Evolutionary conservation across 306 rosid genomes (phyloP).

Genomic region (Lathyrus oleraceus): DNA sequence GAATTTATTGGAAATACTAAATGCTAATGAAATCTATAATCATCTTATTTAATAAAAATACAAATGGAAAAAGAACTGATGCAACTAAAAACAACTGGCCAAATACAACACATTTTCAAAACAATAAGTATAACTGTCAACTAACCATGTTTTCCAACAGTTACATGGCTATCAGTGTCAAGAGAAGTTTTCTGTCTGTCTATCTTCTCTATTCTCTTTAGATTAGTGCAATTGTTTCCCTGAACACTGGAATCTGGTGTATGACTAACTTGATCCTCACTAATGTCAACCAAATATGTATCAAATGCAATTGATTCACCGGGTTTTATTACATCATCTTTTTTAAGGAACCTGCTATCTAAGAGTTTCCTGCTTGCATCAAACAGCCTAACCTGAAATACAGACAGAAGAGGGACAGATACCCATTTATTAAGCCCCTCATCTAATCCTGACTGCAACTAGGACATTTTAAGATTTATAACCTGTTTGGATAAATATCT

Average conservation of each 20-base stretch:
- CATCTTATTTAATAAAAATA: background rate
- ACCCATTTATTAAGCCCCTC: slow-evolving; percentile 20
- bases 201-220: slow-evolving; percentile 37
- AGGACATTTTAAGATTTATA: slow-evolving; percentile 9
- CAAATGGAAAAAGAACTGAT: slow-evolving; percentile 24
- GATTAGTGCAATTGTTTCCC: slow-evolving; percentile 31
- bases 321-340: slow-evolving; percentile 58
- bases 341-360: slow-evolving; percentile 67
- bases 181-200: slow-evolving; percentile 43
- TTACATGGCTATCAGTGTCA: slow-evolving; percentile 28
- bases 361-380: slow-evolving; percentile 62
- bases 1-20: slow-evolving; percentile 22
- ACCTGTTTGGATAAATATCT: background rate
- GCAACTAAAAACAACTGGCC: slow-evolving; percentile 16
- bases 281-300: slow-evolving; percentile 70
- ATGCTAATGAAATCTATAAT: slow-evolving; percentile 27
- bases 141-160: slow-evolving; percentile 50
- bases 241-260: slow-evolving; percentile 45
- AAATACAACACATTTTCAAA: slow-evolving; percentile 3
- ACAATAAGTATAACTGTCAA: slow-evolving; percentile 3
- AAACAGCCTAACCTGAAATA: slow-evolving; percentile 62
- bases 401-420: slow-evolving; percentile 25
- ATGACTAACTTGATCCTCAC: slow-evolving; percentile 54
- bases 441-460: slow-evolving; percentile 24
- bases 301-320: slow-evolving; percentile 65